Conservation (phyloP, 345 rosid species). For the Rhizophora mangle region DNA sequence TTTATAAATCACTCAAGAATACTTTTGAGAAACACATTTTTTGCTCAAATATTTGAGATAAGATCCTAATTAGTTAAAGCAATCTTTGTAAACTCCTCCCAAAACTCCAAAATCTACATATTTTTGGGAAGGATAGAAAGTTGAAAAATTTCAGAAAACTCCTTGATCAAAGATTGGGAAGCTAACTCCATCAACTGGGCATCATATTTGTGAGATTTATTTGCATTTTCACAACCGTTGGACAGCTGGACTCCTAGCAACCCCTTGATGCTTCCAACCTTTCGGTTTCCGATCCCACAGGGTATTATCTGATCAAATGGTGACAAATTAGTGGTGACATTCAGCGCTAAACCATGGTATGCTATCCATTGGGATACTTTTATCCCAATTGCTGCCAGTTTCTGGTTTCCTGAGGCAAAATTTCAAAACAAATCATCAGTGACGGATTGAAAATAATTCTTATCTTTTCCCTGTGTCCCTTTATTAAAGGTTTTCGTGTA, state of each 20-base stretch:
- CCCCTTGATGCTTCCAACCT: slow-evolving; percentile 60
- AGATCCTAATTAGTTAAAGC: not conserved
- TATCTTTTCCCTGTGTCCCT: not conserved
- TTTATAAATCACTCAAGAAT: not conserved
- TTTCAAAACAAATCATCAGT: slow-evolving; percentile 10
- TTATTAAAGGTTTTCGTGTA: too few species aligned
- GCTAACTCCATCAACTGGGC: slow-evolving; percentile 40
- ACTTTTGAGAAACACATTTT: not conserved
- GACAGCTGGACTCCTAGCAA: slow-evolving; percentile 26
- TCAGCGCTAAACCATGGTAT: slow-evolving; percentile 77
- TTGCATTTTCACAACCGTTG: not conserved
- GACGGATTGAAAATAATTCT: not conserved
- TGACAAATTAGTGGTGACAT: slow-evolving; percentile 71
- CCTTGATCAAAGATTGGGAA: slow-evolving; percentile 49
- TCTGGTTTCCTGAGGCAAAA: slow-evolving; percentile 52
- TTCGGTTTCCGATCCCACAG: slow-evolving; percentile 65
- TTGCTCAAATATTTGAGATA: not conserved
- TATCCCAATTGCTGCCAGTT: slow-evolving; percentile 79
- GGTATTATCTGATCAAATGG: slow-evolving; percentile 71
- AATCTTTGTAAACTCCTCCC: not conserved
- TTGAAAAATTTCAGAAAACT: slow-evolving; percentile 69
- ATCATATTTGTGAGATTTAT: slow-evolving; percentile 22
- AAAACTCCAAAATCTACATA: not conserved
- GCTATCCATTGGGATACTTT: slow-evolving; percentile 71
- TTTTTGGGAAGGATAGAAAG: slow-evolving; percentile 29